Base-by-base conservation (phyloP, 179 eudicot species). In the Nepenthes alata region DNA sequence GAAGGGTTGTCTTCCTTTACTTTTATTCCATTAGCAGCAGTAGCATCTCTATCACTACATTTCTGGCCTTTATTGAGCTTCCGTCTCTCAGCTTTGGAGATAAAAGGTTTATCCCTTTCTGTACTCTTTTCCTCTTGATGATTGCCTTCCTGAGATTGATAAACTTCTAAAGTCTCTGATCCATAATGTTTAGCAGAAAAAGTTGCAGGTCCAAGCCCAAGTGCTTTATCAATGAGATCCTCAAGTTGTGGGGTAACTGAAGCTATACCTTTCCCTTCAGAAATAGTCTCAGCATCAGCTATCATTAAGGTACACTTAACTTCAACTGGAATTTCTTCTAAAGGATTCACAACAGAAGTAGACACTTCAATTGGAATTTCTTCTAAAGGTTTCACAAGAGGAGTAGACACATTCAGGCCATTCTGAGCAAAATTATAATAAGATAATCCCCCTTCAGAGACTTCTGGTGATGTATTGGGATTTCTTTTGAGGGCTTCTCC, bases 51-150 rank as follows among this genome's bases (percentile, higher is more conserved):
- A 53, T 61, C 72, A 71, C 69, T 68, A 81, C 59, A 51, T 65
- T 77, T 83, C 62, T 70, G 81, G 60, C 96, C 93, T 80, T 93
- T 89, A 77, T 93, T 89, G 52, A 80, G 80, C 72, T 86, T 89
- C 70, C 82, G 81, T 70, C 98, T 86, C 75, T 83, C 96, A 14
- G 98, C 93, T 80, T 89, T 89, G 59, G 98, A 85, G 63, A 93
- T 52, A 68, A 81, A 81, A 53, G 98, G 89, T 63, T 89, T 93
- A 41, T 91, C 89, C 73, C 83, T 77, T 13, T 59, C 73, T 12
- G 64, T 55, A 57, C 64, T 67, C 55, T 67, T 78, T 63, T 63
- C 60, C 51, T 68, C 80, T 72, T 73, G 72, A 62, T 48, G 35
- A 63, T 78, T 74, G 55, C 63, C 57, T 55, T 84, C 75, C 57